Evolutionary conservation across 441 rosid genomes (phyloP), one percentile per base, ranked within the genome.

Genomic region (Aleurites moluccanus): DNA sequence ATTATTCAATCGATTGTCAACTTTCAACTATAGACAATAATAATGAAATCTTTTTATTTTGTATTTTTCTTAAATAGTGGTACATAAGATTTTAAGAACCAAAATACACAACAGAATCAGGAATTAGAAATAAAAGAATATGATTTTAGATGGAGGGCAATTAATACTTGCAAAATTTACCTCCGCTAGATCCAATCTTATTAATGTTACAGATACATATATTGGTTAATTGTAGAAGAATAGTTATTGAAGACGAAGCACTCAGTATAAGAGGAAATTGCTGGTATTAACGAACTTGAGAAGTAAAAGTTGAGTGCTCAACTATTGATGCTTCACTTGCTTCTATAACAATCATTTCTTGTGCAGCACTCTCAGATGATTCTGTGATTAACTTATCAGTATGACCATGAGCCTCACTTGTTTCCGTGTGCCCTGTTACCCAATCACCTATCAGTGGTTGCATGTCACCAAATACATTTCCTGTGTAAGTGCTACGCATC

Each of bases 401-500:
- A 18, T 30, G 60, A 27, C 4, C 33, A 21, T 30, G 55, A 27
- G 15, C 14, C 10, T 30, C 64, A 27, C 6, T 28, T 23, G n/a
- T 27, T 60, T 14, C 33, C 74, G 50, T 70, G 14, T 65, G 3
- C 28, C 47, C 57, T 8, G 59, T 74, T 11, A 64, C 8, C 94
- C 90, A 92, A 0, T 0, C 64, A 2, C 11, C 64, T 7, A 93
- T 0, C 14, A 57, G 11, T 14, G 45, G 56, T 6, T 78, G 80
- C 73, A 84, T 57, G 3, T 64, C 80, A 28, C 73, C 47, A 59
- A 91, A 88, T 18, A 90, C 77, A 33, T 86, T 84, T 80, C 38
- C 18, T 80, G 86, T 90, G 82, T 80, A 86, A 45, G 38, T 57
- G 75, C 83, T 88, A 2, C 96, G 96, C 98, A 93, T 90, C 98